Conservation (phyloP, 176 grass and related monocot genomes). For the Alopecurus myosuroides region DNA sequence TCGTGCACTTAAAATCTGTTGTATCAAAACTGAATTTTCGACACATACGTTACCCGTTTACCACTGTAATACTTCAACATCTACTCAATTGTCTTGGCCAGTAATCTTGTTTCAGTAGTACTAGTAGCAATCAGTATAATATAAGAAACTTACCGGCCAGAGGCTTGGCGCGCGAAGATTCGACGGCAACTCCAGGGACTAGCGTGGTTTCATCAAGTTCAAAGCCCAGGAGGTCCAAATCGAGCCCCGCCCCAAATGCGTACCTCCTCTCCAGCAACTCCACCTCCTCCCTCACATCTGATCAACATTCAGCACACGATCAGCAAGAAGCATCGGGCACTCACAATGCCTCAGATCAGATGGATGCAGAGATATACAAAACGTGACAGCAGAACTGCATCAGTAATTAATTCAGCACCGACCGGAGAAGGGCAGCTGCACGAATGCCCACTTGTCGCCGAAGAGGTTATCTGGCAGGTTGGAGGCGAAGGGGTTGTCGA, state of each 20-base stretch:
- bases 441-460: slow-evolving; percentile 94
- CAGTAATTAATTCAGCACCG: background rate
- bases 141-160: slow-evolving; percentile 56
- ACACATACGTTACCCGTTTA: background rate
- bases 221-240: slow-evolving; percentile 85
- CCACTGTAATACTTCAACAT: background rate
- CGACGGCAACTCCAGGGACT: slow-evolving; percentile 84
- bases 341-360: background rate
- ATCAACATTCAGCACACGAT: background rate
- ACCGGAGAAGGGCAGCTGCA: slow-evolving; percentile 92
- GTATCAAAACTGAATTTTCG: background rate
- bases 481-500: slow-evolving; percentile 94
- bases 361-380: background rate
- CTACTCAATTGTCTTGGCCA: background rate
- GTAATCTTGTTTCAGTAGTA: background rate
- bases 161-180: slow-evolving; percentile 84
- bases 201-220: slow-evolving; percentile 77
- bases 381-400: background rate
- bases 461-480: slow-evolving; percentile 86
- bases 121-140: background rate
- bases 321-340: background rate
- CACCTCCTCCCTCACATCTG: slow-evolving; percentile 78
- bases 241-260: slow-evolving; percentile 72
- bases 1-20: background rate
- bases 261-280: slow-evolving; percentile 61